Base-by-base conservation (phyloP, 2,329 filamentous ascomycete species). In the Fusarium algeriense region DNA sequence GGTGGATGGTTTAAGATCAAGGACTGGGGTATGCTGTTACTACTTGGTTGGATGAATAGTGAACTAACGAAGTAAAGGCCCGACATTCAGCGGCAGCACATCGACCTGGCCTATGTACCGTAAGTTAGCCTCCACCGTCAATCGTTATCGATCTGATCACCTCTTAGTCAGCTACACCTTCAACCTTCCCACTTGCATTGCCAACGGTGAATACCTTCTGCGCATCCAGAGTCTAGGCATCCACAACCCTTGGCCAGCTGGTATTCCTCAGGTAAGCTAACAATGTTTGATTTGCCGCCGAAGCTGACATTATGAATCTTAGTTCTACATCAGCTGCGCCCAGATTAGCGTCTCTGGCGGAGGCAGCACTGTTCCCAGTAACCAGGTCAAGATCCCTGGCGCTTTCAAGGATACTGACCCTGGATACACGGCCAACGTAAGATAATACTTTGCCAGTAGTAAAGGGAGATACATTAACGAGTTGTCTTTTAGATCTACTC, bases 1-100 rank as follows among this genome's bases (percentile, higher is more conserved):
- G 61, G 61, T 1, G 34, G n/a, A 2, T 64, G 61, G 61, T 64
- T 64, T 5, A 64, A 64, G 26, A 64, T 64, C 9, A 64, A 64
- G 23, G 61, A 64, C 30, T 64, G 14, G 11, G 61, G 61, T 64
- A 57, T 28, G 54, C 1, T 4, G 4, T 12, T 5, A 3, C 41
- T 6, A 9, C 23, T 6, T 20, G 3, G n/a, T 1, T 12, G 6
- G 5, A 10, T 7, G 1, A 11, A 26, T 4, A 1, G 5, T 7
- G 30, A 3, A 14, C 35, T 62, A 7, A 64, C 1, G 0, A 20
- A 1, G 1, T 0, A 7, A 4, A 64, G 61, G 61, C 1, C 61
- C 61, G 0, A 37, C 23, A 1, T 64, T 64, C 5, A 64, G 23
- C 0, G 61, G 60, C 2, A 38, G 14, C 1, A 19, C 14, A 3